Conservation (phyloP, 306 rosid species). For the Rosa multiflora region DNA sequence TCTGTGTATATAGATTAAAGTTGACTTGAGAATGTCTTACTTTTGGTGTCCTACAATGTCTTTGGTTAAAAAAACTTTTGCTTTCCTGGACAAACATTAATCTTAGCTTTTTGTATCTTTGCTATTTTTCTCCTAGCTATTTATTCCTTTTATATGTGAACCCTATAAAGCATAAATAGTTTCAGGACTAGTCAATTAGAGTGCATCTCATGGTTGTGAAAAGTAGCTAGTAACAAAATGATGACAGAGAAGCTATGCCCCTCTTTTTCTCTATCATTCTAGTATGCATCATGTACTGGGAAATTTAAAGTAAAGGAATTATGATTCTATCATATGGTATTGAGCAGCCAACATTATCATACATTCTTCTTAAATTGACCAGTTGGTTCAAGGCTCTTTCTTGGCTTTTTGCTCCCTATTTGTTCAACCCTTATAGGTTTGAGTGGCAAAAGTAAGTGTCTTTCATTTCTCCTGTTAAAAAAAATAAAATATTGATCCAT, state of each 20-base stretch:
- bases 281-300: not conserved
- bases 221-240: not conserved
- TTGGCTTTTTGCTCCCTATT: slow-evolving; percentile 96
- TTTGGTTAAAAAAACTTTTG: not conserved
- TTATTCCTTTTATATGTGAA: not conserved
- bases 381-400: slow-evolving; percentile 98
- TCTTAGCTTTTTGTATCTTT: not conserved
- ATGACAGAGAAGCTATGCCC: not conserved
- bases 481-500: too few relatives aligned
- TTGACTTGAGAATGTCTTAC: slow-evolving; percentile 7
- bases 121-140: not conserved
- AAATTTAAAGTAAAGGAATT: not conserved
- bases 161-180: not conserved
- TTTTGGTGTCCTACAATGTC: not conserved
- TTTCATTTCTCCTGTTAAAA: not conserved
- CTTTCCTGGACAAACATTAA: too few relatives aligned
- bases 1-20: slow-evolving; percentile 22
- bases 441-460: slow-evolving; percentile 96
- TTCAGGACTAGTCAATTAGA: not conserved
- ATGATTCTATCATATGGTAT: not conserved
- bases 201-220: not conserved
- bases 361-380: slow-evolving; percentile 77
- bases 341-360: slow-evolving; percentile 24
- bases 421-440: slow-evolving; percentile 95
- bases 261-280: not conserved